Conservation (phyloP, 129 eudicot genomes). For the Gnaphalium uliginosum region DNA sequence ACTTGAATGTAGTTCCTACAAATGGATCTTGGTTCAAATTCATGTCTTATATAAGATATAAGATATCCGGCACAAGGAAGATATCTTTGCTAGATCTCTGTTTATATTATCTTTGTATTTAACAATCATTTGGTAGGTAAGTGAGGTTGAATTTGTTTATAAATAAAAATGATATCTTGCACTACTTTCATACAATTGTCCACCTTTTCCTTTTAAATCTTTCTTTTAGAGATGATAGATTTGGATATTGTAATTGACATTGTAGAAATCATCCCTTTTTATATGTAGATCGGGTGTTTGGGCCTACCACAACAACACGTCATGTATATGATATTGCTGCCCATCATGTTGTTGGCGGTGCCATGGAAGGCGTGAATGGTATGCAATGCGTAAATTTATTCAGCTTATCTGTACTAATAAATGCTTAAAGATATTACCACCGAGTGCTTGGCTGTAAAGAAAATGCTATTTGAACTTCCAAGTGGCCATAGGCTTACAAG, state of each 20-base stretch:
- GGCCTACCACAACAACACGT: conserved; percentile 98
- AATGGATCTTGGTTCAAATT: conserved; percentile 20
- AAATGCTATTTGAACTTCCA: neutral
- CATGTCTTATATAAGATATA: neutral
- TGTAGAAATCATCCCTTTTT: conserved; percentile 8
- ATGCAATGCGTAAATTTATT: conserved; percentile 9
- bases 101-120: conserved; percentile 10
- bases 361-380: conserved; percentile 98
- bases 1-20: conserved; percentile 1
- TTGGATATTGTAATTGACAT: conserved; percentile 1
- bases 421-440: conserved; percentile 20
- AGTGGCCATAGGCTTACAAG: conserved; percentile 5
- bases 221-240: neutral
- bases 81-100: conserved; percentile 3
- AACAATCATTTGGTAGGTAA: neutral
- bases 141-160: conserved; percentile 3
- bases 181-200: neutral
- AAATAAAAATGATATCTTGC: neutral
- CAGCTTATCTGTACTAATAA: conserved; percentile 7
- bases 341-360: conserved; percentile 87
- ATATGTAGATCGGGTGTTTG: conserved; percentile 87
- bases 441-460: conserved; percentile 7
- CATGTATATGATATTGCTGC: conserved; percentile 98
- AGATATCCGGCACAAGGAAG: conserved; percentile 1
- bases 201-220: conserved; percentile 8